These are phyloP conservation scores for Metschnikowia proteae DNA, from an alignment of 805 yeast species.

Conservation along the genomic window DNA sequence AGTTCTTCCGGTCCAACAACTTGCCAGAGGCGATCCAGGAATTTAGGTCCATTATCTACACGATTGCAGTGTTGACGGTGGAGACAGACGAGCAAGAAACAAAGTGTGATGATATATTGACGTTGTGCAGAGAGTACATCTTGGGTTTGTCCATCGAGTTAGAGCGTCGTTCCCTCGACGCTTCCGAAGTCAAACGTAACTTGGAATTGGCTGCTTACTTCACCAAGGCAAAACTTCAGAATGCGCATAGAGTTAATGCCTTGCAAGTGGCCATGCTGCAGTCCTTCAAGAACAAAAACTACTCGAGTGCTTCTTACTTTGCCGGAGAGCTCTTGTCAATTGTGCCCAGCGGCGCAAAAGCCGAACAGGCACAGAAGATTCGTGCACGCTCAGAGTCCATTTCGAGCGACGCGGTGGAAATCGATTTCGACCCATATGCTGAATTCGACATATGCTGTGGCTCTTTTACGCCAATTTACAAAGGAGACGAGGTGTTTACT, in stretches of 20 bases:
- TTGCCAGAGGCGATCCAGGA: conserved; percentile 73
- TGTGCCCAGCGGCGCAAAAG: conserved; percentile 69
- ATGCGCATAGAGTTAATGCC: conserved; percentile 82
- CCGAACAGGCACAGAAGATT: conserved; percentile 83
- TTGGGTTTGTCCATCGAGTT: conserved; percentile 89
- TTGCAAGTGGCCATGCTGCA: conserved; percentile 94
- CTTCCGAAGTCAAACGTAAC: conserved; percentile 73
- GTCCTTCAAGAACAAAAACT: conserved; percentile 85
- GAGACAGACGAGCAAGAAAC: conserved; percentile 70
- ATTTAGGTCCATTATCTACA: conserved; percentile 78
- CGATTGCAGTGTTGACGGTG: conserved; percentile 68
- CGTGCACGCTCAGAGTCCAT: conserved; percentile 75
- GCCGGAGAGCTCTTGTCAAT: conserved; percentile 79
- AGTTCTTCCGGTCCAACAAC: conserved; percentile 76
- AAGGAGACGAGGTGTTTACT: conserved; percentile 59
- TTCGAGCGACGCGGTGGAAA: conserved; percentile 81
- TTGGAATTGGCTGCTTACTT: conserved; percentile 95
- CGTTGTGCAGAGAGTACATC: conserved; percentile 83
- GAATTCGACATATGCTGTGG: conserved; percentile 88
- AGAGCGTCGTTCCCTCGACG: conserved; percentile 75
- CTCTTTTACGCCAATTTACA: conserved; percentile 84
- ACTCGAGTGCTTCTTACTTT: conserved; percentile 81
- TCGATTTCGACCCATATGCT: conserved; percentile 90
- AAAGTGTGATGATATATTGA: conserved; percentile 67
- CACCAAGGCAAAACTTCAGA: conserved; percentile 77